These are phyloP conservation scores for Exophiala bonariae DNA, from an alignment of 2,329 filamentous ascomycete genomes.

Conservation along the genomic window DNA sequence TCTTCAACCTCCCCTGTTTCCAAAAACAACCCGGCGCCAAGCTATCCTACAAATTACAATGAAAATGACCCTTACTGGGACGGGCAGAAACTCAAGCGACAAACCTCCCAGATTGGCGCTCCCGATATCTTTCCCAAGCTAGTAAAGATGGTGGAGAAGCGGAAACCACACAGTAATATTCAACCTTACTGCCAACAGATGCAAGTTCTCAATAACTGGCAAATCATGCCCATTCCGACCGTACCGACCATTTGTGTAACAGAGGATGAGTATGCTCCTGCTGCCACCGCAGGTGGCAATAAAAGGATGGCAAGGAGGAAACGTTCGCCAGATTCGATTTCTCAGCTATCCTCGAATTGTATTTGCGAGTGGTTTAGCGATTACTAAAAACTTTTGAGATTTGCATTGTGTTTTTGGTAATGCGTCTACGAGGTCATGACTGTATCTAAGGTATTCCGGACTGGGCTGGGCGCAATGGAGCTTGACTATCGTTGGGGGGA, in stretches of 20 bases:
- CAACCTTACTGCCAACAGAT: slow-evolving; percentile 64
- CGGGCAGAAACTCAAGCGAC: slow-evolving; percentile 17
- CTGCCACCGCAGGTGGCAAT: slow-evolving; percentile 4
- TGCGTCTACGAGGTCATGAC: slow-evolving; percentile 23
- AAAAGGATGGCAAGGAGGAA: slow-evolving; percentile 7
- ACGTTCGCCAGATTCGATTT: slow-evolving; percentile 6
- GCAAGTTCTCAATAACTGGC: slow-evolving; percentile 56
- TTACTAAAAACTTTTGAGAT: slow-evolving; percentile 4
- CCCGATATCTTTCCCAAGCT: slow-evolving; percentile 52
- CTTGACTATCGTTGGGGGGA: too few relatives aligned
- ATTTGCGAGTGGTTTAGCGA: slow-evolving; percentile 28
- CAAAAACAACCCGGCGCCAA: slow-evolving; percentile 25
- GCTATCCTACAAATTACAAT: slow-evolving; percentile 13
- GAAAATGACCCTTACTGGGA: slow-evolving; percentile 20
- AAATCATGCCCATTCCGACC: slow-evolving; percentile 36
- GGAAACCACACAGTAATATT: slow-evolving; percentile 45
- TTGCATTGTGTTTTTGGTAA: slow-evolving; percentile 7
- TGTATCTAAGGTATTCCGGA: not conserved
- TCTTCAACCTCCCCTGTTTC: slow-evolving; percentile 18
- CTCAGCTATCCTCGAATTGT: slow-evolving; percentile 26
- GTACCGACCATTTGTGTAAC: slow-evolving; percentile 25
- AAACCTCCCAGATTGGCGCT: slow-evolving; percentile 25
- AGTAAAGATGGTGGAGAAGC: slow-evolving; percentile 67
- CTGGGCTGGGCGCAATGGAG: too few relatives aligned
- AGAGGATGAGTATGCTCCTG: slow-evolving; percentile 19